Conservation (phyloP, 148 eudicot species). For the Cornus florida region DNA sequence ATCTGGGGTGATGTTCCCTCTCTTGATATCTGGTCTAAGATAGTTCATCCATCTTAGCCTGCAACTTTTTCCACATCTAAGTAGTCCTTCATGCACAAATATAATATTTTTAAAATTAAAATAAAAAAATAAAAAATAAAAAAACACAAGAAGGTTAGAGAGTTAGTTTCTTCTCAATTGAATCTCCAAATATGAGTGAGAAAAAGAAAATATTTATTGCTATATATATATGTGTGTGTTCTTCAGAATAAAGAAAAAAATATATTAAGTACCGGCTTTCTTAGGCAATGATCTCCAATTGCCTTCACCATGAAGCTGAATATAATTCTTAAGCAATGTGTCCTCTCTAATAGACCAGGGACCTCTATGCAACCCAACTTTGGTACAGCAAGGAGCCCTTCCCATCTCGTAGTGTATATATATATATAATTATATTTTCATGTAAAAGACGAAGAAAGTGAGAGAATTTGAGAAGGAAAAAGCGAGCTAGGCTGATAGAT, state of each 20-base stretch:
- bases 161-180: background rate
- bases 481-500: too few species aligned
- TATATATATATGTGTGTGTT: too few species aligned
- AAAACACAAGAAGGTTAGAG: too few species aligned
- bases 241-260: too few species aligned
- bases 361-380: slow-evolving; percentile 63
- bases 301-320: slow-evolving; percentile 61
- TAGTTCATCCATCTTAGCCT: slow-evolving; percentile 72
- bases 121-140: background rate
- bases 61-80: slow-evolving; percentile 75
- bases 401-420: slow-evolving; percentile 31
- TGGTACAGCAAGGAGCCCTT: slow-evolving; percentile 66
- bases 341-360: slow-evolving; percentile 67
- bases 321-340: slow-evolving; percentile 45
- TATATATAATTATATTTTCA: too few species aligned
- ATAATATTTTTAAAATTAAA: too few species aligned
- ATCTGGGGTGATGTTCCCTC: slow-evolving; percentile 57
- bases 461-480: too few species aligned
- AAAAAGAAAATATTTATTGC: too few species aligned
- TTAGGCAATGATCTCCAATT: slow-evolving; percentile 69
- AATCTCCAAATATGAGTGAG: too few species aligned
- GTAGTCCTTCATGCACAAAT: slow-evolving; percentile 34
- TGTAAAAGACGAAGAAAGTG: background rate
- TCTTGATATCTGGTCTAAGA: slow-evolving; percentile 60
- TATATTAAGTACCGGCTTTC: slow-evolving; percentile 40